These are phyloP conservation scores for Kodamaea kaohsiungensis DNA, from an alignment of 805 yeast species.

Conservation along the genomic window DNA sequence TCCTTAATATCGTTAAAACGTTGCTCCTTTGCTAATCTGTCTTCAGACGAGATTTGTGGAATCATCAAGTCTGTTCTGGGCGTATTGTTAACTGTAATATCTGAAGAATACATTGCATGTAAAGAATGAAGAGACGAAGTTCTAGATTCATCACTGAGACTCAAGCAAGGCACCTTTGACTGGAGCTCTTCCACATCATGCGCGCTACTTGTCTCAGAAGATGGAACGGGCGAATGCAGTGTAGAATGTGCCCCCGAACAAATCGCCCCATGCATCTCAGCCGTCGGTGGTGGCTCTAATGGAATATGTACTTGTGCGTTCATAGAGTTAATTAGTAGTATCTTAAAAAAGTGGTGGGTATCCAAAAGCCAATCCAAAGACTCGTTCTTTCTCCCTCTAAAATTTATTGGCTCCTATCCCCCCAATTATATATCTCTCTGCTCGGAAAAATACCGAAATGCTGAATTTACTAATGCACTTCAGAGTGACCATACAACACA, in stretches of 20 bases:
- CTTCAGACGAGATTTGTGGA: background rate
- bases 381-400: background rate
- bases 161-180: background rate
- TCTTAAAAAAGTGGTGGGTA: background rate
- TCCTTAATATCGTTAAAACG: constrained; percentile 32
- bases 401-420: background rate
- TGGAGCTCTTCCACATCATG: background rate
- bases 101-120: background rate
- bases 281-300: constrained; percentile 2
- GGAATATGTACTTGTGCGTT: constrained; percentile 1
- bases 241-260: background rate
- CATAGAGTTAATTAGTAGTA: background rate
- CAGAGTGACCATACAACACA: background rate
- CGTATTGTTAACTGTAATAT: constrained; percentile 10
- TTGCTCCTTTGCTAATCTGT: constrained; percentile 14
- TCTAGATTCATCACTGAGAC: background rate
- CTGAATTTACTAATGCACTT: background rate
- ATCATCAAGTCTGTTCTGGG: constrained; percentile 7
- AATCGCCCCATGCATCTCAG: background rate
- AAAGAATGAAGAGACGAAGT: background rate
- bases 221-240: background rate
- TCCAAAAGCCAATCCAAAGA: background rate
- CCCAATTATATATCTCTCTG: background rate
- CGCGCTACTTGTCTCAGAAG: background rate
- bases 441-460: background rate